Percentiles rank a stretch among this genome's conserved stretches.
Evolutionary conservation across 2,329 filamentous ascomycete genomes (phyloP).

Genomic region (Sarocladium brachiariae): DNA sequence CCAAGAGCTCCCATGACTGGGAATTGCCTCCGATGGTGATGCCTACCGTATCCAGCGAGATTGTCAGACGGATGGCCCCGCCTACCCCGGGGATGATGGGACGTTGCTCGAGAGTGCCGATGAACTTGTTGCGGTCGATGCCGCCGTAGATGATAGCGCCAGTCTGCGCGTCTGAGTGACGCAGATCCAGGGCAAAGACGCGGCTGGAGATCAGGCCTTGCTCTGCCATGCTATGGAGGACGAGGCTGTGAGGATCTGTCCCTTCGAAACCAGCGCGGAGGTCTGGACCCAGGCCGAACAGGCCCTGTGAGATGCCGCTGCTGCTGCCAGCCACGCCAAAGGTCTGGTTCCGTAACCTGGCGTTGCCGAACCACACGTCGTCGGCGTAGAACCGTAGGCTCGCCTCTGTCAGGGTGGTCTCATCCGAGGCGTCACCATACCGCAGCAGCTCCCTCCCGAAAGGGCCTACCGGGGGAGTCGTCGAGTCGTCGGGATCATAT

Average conservation of each 20-base stretch:
- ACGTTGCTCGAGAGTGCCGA: slow-evolving; percentile 36
- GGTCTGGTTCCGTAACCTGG: slow-evolving; percentile 36
- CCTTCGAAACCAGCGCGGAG: slow-evolving; percentile 30
- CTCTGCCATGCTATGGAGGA: slow-evolving; percentile 41
- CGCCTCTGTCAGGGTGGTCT: slow-evolving; percentile 28
- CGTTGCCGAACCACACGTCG: slow-evolving; percentile 36
- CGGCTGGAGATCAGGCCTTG: slow-evolving; percentile 42
- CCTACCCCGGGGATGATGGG: slow-evolving; percentile 32
- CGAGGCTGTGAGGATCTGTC: slow-evolving; percentile 40
- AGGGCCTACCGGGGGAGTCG: slow-evolving; percentile 29
- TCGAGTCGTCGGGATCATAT: slow-evolving; percentile 37
- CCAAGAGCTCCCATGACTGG: slow-evolving; percentile 18
- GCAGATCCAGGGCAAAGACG: slow-evolving; percentile 45
- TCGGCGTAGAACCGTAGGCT: slow-evolving; percentile 40
- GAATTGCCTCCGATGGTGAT: slow-evolving; percentile 19
- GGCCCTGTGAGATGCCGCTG: slow-evolving; percentile 42
- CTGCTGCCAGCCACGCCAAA: slow-evolving; percentile 42
- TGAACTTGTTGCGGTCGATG: slow-evolving; percentile 44
- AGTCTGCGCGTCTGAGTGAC: slow-evolving; percentile 32
- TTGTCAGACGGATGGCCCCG: slow-evolving; percentile 31
- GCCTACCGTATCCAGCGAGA: slow-evolving; percentile 25
- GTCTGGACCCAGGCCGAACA: slow-evolving; percentile 43
- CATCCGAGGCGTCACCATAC: slow-evolving; percentile 32
- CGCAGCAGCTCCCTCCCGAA: slow-evolving; percentile 30
- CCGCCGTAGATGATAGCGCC: slow-evolving; percentile 49